These are phyloP conservation scores for Dovyalis caffra DNA, from an alignment of 345 rosid genomes.

Conservation along the genomic window DNA sequence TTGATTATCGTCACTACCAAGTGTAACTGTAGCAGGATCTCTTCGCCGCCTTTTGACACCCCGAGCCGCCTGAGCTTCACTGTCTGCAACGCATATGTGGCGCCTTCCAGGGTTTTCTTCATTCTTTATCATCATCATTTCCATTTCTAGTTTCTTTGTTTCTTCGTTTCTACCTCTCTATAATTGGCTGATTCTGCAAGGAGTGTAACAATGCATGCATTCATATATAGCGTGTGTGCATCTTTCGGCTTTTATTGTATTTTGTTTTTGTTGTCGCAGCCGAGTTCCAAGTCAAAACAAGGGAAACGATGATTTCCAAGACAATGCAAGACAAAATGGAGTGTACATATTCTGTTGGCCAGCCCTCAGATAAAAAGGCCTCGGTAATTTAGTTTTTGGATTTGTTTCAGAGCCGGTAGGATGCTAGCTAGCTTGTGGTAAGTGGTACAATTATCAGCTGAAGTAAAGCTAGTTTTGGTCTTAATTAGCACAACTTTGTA, in stretches of 20 bases:
- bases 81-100: slow-evolving; percentile 13
- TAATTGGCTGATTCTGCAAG: neutral
- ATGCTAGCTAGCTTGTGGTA: neutral
- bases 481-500: neutral
- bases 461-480: neutral
- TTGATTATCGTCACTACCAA: slow-evolving; percentile 12
- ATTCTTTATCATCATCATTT: slow-evolving; percentile 36
- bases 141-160: slow-evolving; percentile 21
- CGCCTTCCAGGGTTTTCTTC: slow-evolving; percentile 36
- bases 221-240: slow-evolving; percentile 6
- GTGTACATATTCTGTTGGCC: slow-evolving; percentile 8
- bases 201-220: neutral
- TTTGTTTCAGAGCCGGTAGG: neutral
- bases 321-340: slow-evolving; percentile 4
- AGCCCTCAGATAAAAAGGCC: neutral
- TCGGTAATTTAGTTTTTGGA: neutral
- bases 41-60: slow-evolving; percentile 48
- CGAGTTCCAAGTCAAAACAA: slow-evolving; percentile 3
- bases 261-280: neutral
- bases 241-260: too few species aligned
- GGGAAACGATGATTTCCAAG: slow-evolving; percentile 15
- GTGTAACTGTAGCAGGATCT: slow-evolving; percentile 25
- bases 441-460: neutral
- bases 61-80: slow-evolving; percentile 17
- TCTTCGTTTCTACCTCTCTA: neutral